phyloP scores from a whole-genome alignment of 1,139 yeast genomes.

The Taphrina flavorubra region DNA sequence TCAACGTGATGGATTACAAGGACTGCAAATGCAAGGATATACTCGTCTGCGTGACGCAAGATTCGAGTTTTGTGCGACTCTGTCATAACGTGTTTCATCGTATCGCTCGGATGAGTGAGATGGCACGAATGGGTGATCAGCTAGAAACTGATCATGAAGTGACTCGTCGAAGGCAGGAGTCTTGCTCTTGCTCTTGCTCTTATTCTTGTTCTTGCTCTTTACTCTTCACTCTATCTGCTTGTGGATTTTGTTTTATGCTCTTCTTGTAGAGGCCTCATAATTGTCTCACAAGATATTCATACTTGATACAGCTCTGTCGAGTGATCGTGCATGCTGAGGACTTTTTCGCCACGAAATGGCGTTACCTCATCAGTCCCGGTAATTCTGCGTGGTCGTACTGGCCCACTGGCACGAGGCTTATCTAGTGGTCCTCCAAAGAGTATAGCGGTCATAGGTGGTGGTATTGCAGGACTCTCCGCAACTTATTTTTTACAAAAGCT shows the following conservation, averaged over 20 bases:
- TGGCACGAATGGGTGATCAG: neutral
- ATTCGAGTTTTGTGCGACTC: constrained; percentile 1
- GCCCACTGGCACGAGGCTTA: neutral
- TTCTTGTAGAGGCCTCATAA: no score
- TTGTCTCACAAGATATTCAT: no score
- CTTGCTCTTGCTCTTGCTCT: no score
- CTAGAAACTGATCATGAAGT: neutral
- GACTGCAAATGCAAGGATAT: neutral
- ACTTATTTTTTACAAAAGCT: constrained; percentile 72
- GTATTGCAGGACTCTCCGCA: constrained; percentile 81
- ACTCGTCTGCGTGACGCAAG: neutral
- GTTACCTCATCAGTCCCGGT: neutral
- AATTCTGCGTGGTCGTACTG: neutral
- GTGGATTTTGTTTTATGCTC: no score
- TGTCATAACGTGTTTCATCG: neutral
- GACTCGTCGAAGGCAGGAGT: no score
- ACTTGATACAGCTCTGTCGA: neutral
- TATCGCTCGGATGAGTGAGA: neutral
- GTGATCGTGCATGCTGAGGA: neutral
- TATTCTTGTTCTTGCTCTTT: no score
- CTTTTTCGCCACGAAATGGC: constrained; percentile 7
- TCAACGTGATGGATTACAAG: neutral
- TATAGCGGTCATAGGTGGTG: constrained; percentile 63
- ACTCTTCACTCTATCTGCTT: no score
- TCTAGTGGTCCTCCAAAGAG: neutral